These are phyloP conservation scores for Rhinocladiella similis DNA, from an alignment of 2,329 filamentous ascomycete species.

Conservation along the genomic window DNA sequence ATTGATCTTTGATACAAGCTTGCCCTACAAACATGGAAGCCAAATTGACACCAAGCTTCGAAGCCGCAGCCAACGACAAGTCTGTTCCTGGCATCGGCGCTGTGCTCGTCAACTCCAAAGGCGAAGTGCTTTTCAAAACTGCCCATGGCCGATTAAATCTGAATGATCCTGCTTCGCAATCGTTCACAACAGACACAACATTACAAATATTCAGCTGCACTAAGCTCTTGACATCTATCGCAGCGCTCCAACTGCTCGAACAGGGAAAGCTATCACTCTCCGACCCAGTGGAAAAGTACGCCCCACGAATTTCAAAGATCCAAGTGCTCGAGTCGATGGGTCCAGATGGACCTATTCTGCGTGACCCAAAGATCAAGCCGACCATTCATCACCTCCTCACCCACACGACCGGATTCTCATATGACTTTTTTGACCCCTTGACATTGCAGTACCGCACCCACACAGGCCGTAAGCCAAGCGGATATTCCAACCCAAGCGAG, in stretches of 20 bases:
- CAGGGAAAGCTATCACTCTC: slow-evolving; percentile 25
- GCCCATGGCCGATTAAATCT: slow-evolving; percentile 21
- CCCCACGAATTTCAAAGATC: slow-evolving; percentile 19
- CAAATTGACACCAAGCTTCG: slow-evolving; percentile 20
- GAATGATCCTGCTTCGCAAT: slow-evolving; percentile 9
- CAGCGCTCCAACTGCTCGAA: slow-evolving; percentile 25
- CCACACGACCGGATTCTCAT: slow-evolving; percentile 24
- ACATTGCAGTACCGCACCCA: slow-evolving; percentile 17
- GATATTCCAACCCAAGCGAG: slow-evolving; percentile 6
- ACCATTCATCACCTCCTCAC: slow-evolving; percentile 26
- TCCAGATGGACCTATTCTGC: slow-evolving; percentile 4
- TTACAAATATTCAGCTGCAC: slow-evolving; percentile 24
- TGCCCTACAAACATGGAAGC: slow-evolving; percentile 9
- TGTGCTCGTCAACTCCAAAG: slow-evolving; percentile 19
- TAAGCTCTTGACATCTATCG: slow-evolving; percentile 25
- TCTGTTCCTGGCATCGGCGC: slow-evolving; percentile 23
- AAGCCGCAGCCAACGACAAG: slow-evolving; percentile 24
- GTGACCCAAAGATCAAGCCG: slow-evolving; percentile 14
- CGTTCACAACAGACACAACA: slow-evolving; percentile 21
- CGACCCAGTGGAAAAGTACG: slow-evolving; percentile 27
- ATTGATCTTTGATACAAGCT: not conserved
- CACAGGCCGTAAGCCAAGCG: slow-evolving; percentile 5
- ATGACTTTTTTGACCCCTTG: slow-evolving; percentile 24
- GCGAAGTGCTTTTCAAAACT: slow-evolving; percentile 21
- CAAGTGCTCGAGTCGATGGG: slow-evolving; percentile 19